A percentile compares a stretch with the other conserved stretches of the same genome.
Conservation (phyloP, 2,329 filamentous ascomycete species). For the Sporothrix variecibatus region DNA sequence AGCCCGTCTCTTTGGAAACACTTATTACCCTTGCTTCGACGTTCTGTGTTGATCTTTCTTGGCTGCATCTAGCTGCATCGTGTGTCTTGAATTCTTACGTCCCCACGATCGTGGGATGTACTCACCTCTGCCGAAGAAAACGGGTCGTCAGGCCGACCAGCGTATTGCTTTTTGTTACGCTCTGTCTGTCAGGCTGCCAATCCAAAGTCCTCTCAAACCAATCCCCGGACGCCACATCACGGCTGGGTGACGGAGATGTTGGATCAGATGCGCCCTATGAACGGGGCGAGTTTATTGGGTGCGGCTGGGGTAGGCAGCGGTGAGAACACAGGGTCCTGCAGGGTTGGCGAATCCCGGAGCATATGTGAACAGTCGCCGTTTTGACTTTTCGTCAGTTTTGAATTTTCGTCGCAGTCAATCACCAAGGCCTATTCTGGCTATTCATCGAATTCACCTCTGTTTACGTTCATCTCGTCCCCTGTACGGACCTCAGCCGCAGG, state of each 20-base stretch:
- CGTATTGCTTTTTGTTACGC: not conserved
- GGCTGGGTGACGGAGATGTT: not conserved
- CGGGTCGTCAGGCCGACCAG: conserved; percentile 1
- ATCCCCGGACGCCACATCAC: conserved; percentile 12
- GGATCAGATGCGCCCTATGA: not conserved
- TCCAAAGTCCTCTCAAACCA: not conserved
- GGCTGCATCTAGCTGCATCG: not conserved
- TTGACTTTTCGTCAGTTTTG: not conserved
- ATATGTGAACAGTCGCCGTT: not conserved
- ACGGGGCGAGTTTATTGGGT: not conserved
- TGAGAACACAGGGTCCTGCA: not conserved
- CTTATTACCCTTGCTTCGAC: not conserved
- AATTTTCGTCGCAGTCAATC: not conserved
- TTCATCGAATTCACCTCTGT: not conserved
- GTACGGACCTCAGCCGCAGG: conserved; percentile 5
- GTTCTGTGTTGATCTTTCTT: not conserved
- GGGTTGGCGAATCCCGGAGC: not conserved
- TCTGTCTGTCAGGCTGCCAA: not conserved
- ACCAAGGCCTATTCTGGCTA: not conserved
- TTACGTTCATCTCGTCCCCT: not conserved
- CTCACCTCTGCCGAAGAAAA: not conserved
- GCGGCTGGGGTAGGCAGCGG: not conserved
- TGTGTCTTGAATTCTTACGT: not conserved
- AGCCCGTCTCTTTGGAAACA: not conserved
- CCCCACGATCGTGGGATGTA: not conserved